Percentiles rank a stretch among this genome's conserved stretches.
Conservation (phyloP, 192 early-diverging fungal genomes). For the Linnemannia exigua region DNA sequence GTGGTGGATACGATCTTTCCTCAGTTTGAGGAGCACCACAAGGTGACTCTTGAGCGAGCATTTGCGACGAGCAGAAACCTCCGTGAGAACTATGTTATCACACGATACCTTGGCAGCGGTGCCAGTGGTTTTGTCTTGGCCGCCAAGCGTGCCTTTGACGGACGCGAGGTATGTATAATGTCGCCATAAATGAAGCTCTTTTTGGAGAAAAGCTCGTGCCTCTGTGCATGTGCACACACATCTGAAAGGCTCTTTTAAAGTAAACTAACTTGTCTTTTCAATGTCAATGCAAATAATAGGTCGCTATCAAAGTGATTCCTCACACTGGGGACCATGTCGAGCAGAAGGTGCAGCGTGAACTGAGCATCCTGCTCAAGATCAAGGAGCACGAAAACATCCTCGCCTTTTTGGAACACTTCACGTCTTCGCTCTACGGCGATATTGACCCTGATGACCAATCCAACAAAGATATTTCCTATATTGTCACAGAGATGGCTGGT, state of each 20-base stretch:
- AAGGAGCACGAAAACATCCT: conserved; percentile 39
- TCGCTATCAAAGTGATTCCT: conserved; percentile 43
- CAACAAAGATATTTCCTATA: conserved; percentile 41
- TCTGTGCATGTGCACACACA: too few species aligned
- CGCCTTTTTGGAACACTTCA: conserved; percentile 29
- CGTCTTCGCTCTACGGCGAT: conserved; percentile 43
- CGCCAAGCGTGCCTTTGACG: conserved; percentile 33
- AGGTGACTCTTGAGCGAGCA: conserved; percentile 37
- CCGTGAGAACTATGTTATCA: conserved; percentile 41
- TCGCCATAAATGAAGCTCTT: neutral
- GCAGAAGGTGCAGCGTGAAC: conserved; percentile 34
- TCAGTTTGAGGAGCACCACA: conserved; percentile 23
- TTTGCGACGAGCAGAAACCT: conserved; percentile 31
- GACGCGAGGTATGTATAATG: conserved; percentile 36
- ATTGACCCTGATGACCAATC: conserved; percentile 41
- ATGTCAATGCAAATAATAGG: conserved; percentile 4
- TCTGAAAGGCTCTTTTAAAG: too few species aligned
- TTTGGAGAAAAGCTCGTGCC: neutral
- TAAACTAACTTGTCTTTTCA: too few species aligned
- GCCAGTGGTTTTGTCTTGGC: conserved; percentile 36
- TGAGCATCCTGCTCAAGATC: conserved; percentile 23
- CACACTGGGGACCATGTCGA: conserved; percentile 36
- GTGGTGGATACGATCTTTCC: conserved; percentile 39
- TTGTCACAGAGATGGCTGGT: conserved; percentile 35
- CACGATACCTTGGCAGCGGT: conserved; percentile 36